Evolutionary conservation across 345 rosid species (phyloP).

Genomic region (Acer saccharum): DNA sequence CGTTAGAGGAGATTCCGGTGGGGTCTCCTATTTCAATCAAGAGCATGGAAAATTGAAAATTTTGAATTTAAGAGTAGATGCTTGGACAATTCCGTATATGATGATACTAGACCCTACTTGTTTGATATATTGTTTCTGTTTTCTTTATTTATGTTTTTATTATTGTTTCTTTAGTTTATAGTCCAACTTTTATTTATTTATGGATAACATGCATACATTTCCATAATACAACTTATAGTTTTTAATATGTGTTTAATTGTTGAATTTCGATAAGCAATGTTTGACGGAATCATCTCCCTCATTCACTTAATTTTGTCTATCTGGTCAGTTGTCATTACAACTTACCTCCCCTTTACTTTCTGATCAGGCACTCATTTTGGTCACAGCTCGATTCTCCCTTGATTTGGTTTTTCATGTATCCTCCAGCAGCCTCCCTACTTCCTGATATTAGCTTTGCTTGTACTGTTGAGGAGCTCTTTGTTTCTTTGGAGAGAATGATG

Average conservation of each 20-base stretch:
- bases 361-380: background rate
- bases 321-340: background rate
- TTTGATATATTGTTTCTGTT: background rate
- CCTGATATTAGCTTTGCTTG: conserved; percentile 19
- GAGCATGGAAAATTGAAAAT: background rate
- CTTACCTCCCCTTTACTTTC: background rate
- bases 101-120: background rate
- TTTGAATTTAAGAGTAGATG: background rate
- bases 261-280: background rate
- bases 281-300: background rate
- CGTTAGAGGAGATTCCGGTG: background rate
- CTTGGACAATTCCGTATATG: background rate
- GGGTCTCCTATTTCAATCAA: background rate
- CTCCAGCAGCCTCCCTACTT: conserved; percentile 4
- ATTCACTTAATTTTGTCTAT: background rate
- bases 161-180: background rate
- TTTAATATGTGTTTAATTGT: background rate
- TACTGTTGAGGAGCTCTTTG: conserved; percentile 25
- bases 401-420: conserved; percentile 35
- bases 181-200: too few species aligned
- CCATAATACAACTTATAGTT: too few species aligned
- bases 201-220: background rate
- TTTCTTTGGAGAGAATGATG: conserved; percentile 22
- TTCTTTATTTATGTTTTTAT: too few species aligned
- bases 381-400: background rate